phyloP scores from a whole-genome alignment of 1,284 basidiomycete genomes.

The Rhodotorula sp. region DNA sequence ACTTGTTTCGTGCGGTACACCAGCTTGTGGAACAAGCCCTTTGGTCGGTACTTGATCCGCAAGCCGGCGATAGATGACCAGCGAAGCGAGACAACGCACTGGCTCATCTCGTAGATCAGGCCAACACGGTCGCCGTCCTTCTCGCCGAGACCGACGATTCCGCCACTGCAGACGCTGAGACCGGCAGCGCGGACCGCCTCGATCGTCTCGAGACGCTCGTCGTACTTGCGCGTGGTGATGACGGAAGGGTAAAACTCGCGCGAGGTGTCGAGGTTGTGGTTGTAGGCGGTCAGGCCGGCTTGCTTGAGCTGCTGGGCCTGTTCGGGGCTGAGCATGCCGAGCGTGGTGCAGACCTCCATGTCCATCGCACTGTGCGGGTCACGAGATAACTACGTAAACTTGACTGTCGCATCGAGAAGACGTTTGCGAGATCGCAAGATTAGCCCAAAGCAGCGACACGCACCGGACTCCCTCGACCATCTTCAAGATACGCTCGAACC shows the following conservation, averaged over 20 bases:
- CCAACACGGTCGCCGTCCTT: conserved; percentile 85
- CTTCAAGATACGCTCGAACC: conserved; percentile 86
- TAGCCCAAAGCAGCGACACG: neutral
- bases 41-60: neutral
- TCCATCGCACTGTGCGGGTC: conserved; percentile 46
- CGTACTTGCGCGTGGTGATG: conserved; percentile 91
- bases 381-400: neutral
- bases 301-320: conserved; percentile 91
- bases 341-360: conserved; percentile 84
- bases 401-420: conserved; percentile 3
- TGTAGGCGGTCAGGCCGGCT: conserved; percentile 95
- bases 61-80: no score
- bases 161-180: conserved; percentile 95
- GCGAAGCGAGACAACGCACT: conserved; percentile 56
- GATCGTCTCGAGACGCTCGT: conserved; percentile 88
- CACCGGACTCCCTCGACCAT: conserved; percentile 75
- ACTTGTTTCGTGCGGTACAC: no score
- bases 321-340: conserved; percentile 92
- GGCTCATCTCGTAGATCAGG: conserved; percentile 89
- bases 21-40: neutral
- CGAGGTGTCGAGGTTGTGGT: conserved; percentile 98
- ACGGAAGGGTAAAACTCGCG: conserved; percentile 89
- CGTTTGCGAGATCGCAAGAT: neutral
- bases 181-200: conserved; percentile 87
- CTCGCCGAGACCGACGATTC: conserved; percentile 93